Conservation (phyloP, 106 monocot genomes). For the Dendrobium officinale region DNA sequence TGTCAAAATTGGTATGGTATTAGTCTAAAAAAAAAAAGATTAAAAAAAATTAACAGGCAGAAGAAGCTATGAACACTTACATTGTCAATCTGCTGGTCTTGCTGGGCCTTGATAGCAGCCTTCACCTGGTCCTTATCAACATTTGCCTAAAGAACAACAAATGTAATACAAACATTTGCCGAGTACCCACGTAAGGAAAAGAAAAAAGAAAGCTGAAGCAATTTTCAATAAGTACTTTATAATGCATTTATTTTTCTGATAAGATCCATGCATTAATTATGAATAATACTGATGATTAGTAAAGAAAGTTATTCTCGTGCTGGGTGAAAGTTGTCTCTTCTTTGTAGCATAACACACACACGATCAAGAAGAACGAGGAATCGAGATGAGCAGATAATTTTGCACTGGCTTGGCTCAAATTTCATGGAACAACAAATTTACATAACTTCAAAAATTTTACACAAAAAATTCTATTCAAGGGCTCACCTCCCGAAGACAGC, state of each 20-base stretch:
- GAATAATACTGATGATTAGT: too few species aligned
- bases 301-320: too few species aligned
- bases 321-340: too few species aligned
- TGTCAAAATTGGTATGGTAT: not conserved
- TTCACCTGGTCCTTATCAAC: slow-evolving; percentile 87
- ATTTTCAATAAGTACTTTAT: too few species aligned
- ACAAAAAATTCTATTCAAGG: not conserved
- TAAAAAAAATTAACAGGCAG: not conserved
- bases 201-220: not conserved
- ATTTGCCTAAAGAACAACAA: slow-evolving; percentile 38
- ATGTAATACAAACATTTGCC: not conserved
- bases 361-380: not conserved
- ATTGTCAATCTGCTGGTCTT: slow-evolving; percentile 98
- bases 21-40: not conserved
- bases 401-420: not conserved
- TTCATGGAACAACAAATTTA: not conserved
- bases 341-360: too few species aligned
- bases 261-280: not conserved
- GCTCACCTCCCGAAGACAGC: slow-evolving; percentile 76
- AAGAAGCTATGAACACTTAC: slow-evolving; percentile 32
- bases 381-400: not conserved
- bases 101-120: slow-evolving; percentile 95
- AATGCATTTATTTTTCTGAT: too few species aligned
- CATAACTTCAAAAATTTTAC: not conserved
- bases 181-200: not conserved